Evolutionary conservation across 169 alveolate species (phyloP).

Genomic region (Miamiensis avidus): DNA sequence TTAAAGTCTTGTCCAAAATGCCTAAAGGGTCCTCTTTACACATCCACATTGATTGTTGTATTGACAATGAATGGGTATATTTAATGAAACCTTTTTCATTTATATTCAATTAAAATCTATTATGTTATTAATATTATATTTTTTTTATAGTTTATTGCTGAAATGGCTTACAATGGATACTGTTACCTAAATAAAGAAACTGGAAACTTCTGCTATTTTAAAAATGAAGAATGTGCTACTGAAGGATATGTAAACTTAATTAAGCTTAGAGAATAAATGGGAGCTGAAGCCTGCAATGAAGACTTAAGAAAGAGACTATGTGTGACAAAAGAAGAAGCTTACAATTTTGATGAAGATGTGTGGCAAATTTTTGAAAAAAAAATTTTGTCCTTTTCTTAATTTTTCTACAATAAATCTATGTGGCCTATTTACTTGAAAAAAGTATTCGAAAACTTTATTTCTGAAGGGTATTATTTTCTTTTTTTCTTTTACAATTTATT

Average conservation of each 20-base stretch:
- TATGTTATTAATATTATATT: constrained; percentile 37
- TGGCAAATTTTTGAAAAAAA: constrained; percentile 39
- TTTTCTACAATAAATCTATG: not conserved
- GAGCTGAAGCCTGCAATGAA: constrained; percentile 18
- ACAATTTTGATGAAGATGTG: constrained; percentile 1
- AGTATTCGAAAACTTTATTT: not conserved
- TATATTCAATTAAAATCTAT: constrained; percentile 12
- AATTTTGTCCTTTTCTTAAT: constrained; percentile 3
- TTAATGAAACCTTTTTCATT: not conserved
- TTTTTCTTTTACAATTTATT: no score
- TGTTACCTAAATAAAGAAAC: constrained; percentile 26
- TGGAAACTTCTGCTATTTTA: constrained; percentile 10
- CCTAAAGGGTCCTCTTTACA: constrained; percentile 65
- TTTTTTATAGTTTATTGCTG: constrained; percentile 19
- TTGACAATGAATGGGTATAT: constrained; percentile 40
- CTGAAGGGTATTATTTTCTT: constrained; percentile 3
- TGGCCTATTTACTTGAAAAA: not conserved
- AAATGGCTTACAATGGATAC: constrained; percentile 23
- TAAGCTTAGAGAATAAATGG: constrained; percentile 31
- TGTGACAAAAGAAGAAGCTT: constrained; percentile 20
- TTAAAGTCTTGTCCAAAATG: constrained; percentile 39
- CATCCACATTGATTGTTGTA: constrained; percentile 45
- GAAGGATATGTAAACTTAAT: constrained; percentile 34
- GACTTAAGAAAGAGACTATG: not conserved
- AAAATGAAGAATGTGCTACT: constrained; percentile 14